phyloP scores from a whole-genome alignment of 305 asterid genomes.

The Fraxinus ornus region DNA sequence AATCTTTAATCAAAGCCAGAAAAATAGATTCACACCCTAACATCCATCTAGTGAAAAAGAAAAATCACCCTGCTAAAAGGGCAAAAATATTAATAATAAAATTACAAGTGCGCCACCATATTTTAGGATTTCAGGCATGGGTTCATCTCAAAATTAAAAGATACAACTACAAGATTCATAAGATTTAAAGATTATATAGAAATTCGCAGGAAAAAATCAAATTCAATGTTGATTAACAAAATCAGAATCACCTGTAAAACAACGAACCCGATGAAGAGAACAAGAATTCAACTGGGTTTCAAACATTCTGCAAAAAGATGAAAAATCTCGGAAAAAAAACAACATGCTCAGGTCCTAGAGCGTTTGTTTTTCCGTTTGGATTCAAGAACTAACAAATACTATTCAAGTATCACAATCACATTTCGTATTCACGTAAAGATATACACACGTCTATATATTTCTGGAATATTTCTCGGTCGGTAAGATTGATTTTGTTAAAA shows the following conservation, averaged over 20 bases:
- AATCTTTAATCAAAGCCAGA: conserved; percentile 13
- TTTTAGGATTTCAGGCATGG: conserved; percentile 1
- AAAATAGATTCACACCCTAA: conserved; percentile 20
- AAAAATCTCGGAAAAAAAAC: neutral
- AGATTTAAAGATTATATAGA: conserved; percentile 4
- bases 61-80: conserved; percentile 10
- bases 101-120: neutral
- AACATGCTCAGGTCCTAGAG: neutral
- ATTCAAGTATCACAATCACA: conserved; percentile 2
- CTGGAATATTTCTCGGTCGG: neutral
- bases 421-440: neutral
- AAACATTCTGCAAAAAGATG: neutral
- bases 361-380: neutral
- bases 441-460: neutral
- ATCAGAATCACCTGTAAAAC: conserved; percentile 26
- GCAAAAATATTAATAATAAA: neutral
- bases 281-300: conserved; percentile 20
- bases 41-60: conserved; percentile 11
- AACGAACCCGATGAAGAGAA: conserved; percentile 23
- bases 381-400: conserved; percentile 19
- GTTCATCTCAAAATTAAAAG: conserved; percentile 11
- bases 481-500: neutral
- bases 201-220: conserved; percentile 5
- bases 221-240: conserved; percentile 10
- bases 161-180: conserved; percentile 7